Base-by-base conservation (phyloP, 202 grass and related monocot species). In the Carex sylvatica region DNA sequence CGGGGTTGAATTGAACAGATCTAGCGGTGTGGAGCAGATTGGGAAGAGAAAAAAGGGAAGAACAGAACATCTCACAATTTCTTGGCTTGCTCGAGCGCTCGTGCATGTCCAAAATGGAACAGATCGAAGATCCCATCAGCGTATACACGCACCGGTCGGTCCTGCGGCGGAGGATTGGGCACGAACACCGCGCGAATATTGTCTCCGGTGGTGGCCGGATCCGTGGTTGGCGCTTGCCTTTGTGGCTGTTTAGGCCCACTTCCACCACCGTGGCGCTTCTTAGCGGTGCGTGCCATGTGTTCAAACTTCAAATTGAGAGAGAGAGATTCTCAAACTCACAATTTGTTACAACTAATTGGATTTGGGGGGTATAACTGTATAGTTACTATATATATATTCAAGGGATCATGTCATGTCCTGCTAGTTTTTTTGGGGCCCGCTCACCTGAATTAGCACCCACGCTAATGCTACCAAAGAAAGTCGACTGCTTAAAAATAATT, bases 71-170 rank as follows among this genome's bases (percentile, higher is more conserved):
- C 80, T 86, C 79, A 95, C 92, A 85, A 86, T 81, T 80, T 86
- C 87, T 99, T 99, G 69, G 96, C 96, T 84, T 96, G 96, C 87
- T 99, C 96, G 83, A 99, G 96, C 26, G 96, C 96, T 82, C 91
- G 92, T 47, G 96, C 96, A 80, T 99, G 96, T 63, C 96, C 96
- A 53, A 96, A 93, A 90, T 95, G 96, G 96, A 98, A 98, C 74
- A 98, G 92, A 64, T 98, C 96, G 86, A 93, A 95, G 92, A 95
- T 98, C 82, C 96, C 96, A 80, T 98, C 96, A 59, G 91, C 96
- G 84, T 98, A 98, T 52, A 98, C 91, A 66, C 95, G 89, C 62
- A 93, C 88, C 55, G 89, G 91, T 63, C 90, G 87, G 59, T 80
- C 85, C 55, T 14, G 44, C 35, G 84, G 22, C 35, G 79, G 67